Evolutionary conservation across 805 yeast species (phyloP).

Genomic region (Myxozyma neglecta): DNA sequence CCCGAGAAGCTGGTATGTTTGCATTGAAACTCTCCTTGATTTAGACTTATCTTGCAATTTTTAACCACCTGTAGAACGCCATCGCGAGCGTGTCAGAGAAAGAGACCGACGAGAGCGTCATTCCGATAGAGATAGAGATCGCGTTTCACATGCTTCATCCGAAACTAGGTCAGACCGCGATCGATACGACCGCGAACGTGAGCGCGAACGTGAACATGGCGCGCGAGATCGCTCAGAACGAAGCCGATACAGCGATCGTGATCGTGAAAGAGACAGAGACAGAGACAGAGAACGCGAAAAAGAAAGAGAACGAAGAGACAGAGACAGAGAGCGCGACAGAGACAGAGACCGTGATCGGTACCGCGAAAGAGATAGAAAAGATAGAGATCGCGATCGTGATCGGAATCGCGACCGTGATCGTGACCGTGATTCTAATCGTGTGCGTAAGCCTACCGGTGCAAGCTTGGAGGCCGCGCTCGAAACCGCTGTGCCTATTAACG

Average conservation of each 20-base stretch:
- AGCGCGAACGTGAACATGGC: slow-evolving; percentile 1
- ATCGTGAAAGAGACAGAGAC: slow-evolving; percentile 26
- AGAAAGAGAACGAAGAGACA: slow-evolving; percentile 25
- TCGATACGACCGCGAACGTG: slow-evolving; percentile 27
- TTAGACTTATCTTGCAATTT: not conserved
- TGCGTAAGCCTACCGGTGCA: slow-evolving; percentile 3
- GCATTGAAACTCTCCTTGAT: not conserved
- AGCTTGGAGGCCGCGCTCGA: slow-evolving; percentile 39
- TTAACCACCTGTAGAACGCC: slow-evolving; percentile 27
- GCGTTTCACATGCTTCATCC: slow-evolving; percentile 30
- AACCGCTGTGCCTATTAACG: slow-evolving; percentile 50
- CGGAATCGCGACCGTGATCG: slow-evolving; percentile 26
- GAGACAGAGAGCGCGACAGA: slow-evolving; percentile 28
- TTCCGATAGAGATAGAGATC: slow-evolving; percentile 28
- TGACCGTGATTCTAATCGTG: slow-evolving; percentile 3
- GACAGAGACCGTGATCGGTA: slow-evolving; percentile 13
- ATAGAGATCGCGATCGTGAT: slow-evolving; percentile 25
- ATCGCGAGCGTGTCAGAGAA: slow-evolving; percentile 30
- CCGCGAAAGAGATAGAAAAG: slow-evolving; percentile 2
- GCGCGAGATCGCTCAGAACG: slow-evolving; percentile 30
- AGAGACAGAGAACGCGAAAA: slow-evolving; percentile 21
- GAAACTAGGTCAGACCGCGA: slow-evolving; percentile 15
- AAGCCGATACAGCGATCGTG: slow-evolving; percentile 31
- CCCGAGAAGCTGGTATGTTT: slow-evolving; percentile 30
- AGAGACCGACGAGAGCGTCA: slow-evolving; percentile 27